phyloP scores from a whole-genome alignment of 768 basidiomycete species.

The Candolleomyces eurysporus region DNA sequence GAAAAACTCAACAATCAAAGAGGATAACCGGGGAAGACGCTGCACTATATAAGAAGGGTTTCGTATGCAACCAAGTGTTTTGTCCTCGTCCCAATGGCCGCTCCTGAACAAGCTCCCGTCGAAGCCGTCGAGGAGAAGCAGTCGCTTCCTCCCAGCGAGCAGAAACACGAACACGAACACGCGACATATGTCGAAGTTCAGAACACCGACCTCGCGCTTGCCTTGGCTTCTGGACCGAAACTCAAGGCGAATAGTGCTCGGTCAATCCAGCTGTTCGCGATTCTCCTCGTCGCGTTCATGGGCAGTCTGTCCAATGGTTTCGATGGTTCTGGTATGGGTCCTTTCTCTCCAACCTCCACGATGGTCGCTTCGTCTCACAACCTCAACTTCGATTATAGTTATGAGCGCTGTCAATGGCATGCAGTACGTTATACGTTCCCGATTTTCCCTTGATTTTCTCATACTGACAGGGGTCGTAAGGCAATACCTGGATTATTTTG shows the following conservation, averaged over 20 bases:
- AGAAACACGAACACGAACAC: constrained; percentile 8
- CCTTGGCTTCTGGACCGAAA: constrained; percentile 42
- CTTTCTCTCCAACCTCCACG: too few species aligned
- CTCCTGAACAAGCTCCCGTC: too few species aligned
- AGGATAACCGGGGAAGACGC: background rate
- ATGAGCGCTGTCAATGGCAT: constrained; percentile 49
- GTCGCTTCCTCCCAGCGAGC: background rate
- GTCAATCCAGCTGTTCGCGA: constrained; percentile 41
- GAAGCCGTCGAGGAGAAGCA: constrained; percentile 6
- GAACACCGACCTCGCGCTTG: constrained; percentile 44
- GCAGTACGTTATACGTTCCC: constrained; percentile 28
- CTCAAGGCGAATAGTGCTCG: constrained; percentile 35
- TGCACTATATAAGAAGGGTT: constrained; percentile 9
- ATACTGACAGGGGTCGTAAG: constrained; percentile 15
- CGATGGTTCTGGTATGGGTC: constrained; percentile 39
- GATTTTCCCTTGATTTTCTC: background rate
- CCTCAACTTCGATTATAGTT: constrained; percentile 22
- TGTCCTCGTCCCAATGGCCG: too few species aligned
- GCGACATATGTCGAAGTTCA: constrained; percentile 25
- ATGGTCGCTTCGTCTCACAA: background rate
- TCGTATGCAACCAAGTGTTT: too few species aligned
- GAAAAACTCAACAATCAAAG: too few species aligned
- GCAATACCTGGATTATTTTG: constrained; percentile 41
- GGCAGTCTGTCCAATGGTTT: constrained; percentile 47
- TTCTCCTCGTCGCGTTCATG: constrained; percentile 43